These are phyloP conservation scores for Naganishia sp. DNA, from an alignment of 1,284 basidiomycete species.

Conservation along the genomic window DNA sequence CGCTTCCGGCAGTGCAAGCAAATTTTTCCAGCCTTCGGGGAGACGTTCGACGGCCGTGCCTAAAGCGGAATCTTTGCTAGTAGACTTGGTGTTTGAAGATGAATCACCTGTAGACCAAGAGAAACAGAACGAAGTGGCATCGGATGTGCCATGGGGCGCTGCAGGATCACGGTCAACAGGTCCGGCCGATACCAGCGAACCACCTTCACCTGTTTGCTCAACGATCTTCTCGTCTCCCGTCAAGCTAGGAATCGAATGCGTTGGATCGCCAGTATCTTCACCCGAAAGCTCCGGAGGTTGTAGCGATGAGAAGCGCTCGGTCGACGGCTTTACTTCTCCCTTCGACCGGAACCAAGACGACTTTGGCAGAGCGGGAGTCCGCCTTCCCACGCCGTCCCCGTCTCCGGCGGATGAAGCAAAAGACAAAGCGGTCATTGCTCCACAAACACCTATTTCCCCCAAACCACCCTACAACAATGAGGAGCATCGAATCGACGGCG, in stretches of 20 bases:
- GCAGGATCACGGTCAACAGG: not conserved
- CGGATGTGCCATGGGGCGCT: not conserved
- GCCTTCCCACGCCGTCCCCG: not conserved
- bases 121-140: not conserved
- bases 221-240: conserved; percentile 16
- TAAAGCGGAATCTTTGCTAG: conserved; percentile 5
- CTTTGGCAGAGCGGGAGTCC: not conserved
- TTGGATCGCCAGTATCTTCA: conserved; percentile 13
- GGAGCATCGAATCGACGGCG: not conserved
- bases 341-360: conserved; percentile 4
- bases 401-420: conserved; percentile 22
- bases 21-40: conserved; percentile 29
- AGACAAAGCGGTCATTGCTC: not conserved
- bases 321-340: conserved; percentile 10
- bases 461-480: not conserved
- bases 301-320: not conserved
- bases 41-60: conserved; percentile 14
- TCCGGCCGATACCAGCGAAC: not conserved
- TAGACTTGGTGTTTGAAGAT: conserved; percentile 23
- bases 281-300: conserved; percentile 9
- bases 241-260: conserved; percentile 8
- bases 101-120: not conserved
- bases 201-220: conserved; percentile 25
- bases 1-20: conserved; percentile 39
- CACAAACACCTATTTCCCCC: not conserved